These are phyloP conservation scores for Annulohypoxylon maeteangense DNA, from an alignment of 495 filamentous ascomycete species.

Conservation along the genomic window DNA sequence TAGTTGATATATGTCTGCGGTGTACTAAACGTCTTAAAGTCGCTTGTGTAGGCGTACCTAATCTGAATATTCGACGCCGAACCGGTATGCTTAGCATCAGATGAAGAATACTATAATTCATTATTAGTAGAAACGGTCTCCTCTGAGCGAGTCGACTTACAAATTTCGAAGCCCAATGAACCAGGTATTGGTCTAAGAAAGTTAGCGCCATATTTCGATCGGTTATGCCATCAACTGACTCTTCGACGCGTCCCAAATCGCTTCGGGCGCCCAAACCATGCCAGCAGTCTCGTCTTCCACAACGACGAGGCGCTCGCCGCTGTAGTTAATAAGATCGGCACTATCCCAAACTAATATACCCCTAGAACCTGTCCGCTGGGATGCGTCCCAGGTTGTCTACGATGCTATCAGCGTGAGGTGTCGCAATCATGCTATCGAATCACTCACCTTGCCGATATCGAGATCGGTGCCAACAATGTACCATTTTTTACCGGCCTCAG, in stretches of 20 bases:
- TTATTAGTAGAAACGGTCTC: neutral
- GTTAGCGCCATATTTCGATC: conserved; percentile 13
- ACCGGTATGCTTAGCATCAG: conserved; percentile 53
- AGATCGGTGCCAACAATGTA: conserved; percentile 66
- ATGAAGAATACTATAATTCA: conserved; percentile 52
- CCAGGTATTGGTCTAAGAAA: conserved; percentile 56
- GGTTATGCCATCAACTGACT: conserved; percentile 26
- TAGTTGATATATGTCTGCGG: conserved; percentile 59
- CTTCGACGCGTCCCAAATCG: conserved; percentile 62
- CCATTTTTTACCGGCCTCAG: conserved; percentile 62
- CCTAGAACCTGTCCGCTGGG: conserved; percentile 59
- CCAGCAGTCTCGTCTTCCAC: conserved; percentile 62
- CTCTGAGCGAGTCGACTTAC: conserved; percentile 39
- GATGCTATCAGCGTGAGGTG: conserved; percentile 8
- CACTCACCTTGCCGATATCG: conserved; percentile 58
- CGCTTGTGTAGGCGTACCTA: conserved; percentile 57
- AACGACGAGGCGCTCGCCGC: conserved; percentile 57
- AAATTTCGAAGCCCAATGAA: conserved; percentile 66
- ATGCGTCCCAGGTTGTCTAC: conserved; percentile 63
- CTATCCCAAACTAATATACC: conserved; percentile 67
- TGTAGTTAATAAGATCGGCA: conserved; percentile 61
- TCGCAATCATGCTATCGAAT: neutral
- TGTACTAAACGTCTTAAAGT: conserved; percentile 55
- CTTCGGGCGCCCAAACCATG: conserved; percentile 68
- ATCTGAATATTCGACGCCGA: conserved; percentile 54